Evolutionary conservation across 2,329 filamentous ascomycete species (phyloP), one percentile per base, ranked within the genome.

Genomic region (Tolypocladium guangdongense): DNA sequence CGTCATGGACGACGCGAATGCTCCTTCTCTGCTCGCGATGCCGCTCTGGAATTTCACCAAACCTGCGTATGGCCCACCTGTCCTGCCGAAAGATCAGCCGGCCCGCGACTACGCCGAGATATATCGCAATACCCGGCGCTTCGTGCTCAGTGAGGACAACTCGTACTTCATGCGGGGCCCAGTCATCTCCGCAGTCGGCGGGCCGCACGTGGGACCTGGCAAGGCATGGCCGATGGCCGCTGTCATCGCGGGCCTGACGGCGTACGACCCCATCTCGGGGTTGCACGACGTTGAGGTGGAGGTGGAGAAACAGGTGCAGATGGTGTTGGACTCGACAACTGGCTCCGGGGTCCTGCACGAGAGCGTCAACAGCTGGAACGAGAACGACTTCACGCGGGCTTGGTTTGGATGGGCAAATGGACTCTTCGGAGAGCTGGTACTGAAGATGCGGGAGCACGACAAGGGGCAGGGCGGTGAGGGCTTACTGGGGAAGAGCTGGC

Each of bases 341-440:
- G 45, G 45, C 3, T 33, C 18, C 8, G 45, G 45, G 27, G 45
- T 48, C 18, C 11, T 48, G 45, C 45, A 48, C 7, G 45, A 48
- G n/a, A 48, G 45, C 45, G 45, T 48, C 27, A 20, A 33, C 45
- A 32, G 18, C 12, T 48, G 18, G 8, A 48, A 22, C 4, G 45
- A 20, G 10, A 2, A 1, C 18, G 45, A 48, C n/a, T 48, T 20
- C 11, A 48, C 45, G 18, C 45, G 45, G 27, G 8, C 27, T 32
- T 48, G 45, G 45, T 48, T 48, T n/a, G 45, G 45, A 48, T 48
- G 45, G 45, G 45, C 45, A 32, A 48, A 48, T 35, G 45, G 45
- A 12, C 45, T 48, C 18, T 48, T 48, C 18, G 45, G 45, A 22
- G 45, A 48, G 45, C 30, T 48, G 10, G 32, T 48, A 7, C 4